Evolutionary conservation across 768 basidiomycete species (phyloP), one percentile per base, ranked within the genome.

Genomic region (Sporobolomyces roseus): DNA sequence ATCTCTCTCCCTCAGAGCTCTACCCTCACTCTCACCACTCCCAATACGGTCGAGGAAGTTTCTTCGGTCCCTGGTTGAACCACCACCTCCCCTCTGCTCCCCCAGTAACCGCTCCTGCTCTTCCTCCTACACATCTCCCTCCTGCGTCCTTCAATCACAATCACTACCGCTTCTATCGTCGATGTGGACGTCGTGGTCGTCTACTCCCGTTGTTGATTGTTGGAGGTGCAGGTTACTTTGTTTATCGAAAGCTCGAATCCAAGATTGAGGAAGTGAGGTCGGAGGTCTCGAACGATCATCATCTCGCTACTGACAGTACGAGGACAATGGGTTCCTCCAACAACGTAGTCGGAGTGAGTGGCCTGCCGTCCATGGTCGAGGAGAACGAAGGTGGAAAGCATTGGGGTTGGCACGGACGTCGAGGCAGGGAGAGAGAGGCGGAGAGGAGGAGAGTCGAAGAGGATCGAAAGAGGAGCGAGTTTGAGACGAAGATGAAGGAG

Each of bases 401-500:
- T n/a, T 56, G 54, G 54, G 54, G 54, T 25, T 56, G 54, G 54
- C 36, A 56, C 36, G 6, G 23, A 10, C 35, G 19, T 25, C 38
- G 36, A 25, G 21, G 9, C 54, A 21, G 41, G 35, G 10, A 43
- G 13, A 7, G 23, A 36, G 36, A 17, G 16, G 35, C 3, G 3
- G 54, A 38, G 54, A 4, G 23, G 36, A 43, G 27, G 36, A 4
- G 36, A 16, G 38, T n/a, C 12, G 54, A 54, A 32, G 4, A 16
- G 5, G 52, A 54, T 12, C 29, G 52, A 14, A 35, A 35, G 14
- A 29, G 35, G 52, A 54, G 25, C 54, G 54, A 56, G 8, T 25
- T 56, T n/a, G 54, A 56, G 27, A 4, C 19, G 54, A 56, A 56
- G 54, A 56, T 56, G 54, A 38, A 38, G 36, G 54, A 41, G 25